Base-by-base conservation (phyloP, 129 eudicot genomes). In the Helichrysum umbraculigerum region DNA sequence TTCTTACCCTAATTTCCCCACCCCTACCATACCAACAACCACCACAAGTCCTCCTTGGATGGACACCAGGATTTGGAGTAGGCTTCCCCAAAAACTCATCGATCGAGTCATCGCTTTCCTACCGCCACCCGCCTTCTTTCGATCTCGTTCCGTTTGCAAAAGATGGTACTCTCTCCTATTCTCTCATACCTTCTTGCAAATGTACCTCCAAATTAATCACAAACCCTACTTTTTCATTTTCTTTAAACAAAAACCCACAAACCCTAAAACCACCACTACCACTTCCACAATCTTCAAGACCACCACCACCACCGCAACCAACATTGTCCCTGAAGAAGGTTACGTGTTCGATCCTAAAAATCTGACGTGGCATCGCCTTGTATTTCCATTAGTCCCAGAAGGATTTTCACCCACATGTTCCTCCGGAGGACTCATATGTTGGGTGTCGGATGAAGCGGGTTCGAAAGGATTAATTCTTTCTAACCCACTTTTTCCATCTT, bases 11-110 rank as follows among this genome's bases (percentile, higher is more conserved):
- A 58, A 21, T 32, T 54, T 60, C 35, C 52, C 68, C 25, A 76
- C 75, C 12, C 47, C 57, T 25, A 64, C 62, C 57, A 61, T 57
- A 32, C 7, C 63, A 76, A 41, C 70, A 19, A 47, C 79, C 35
- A 16, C 25, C n/a, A 54, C 71, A 5, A 71, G 73, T 50, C 69
- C 74, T 42, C 92, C 92, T 0, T 84, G 93, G 91, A 90, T 93
- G 98, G 98, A 93, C 85, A 68, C 56, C 54, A 75, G 96, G 63
- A 93, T 93, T 3, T 93, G 98, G 98, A 88, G 97, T 32, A 72
- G 93, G 20, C 96, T 93, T 33, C 98, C 98, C 0, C 89, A 82
- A 2, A 70, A 81, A 8, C 85, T 93, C 9, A 15, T 93, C 11
- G 98, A 93, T 6, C 92, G 98, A 21, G 82, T 93, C 30, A 79